Conservation (phyloP, 139 green algal genomes). For the Edaphochlamys debaryana region DNA sequence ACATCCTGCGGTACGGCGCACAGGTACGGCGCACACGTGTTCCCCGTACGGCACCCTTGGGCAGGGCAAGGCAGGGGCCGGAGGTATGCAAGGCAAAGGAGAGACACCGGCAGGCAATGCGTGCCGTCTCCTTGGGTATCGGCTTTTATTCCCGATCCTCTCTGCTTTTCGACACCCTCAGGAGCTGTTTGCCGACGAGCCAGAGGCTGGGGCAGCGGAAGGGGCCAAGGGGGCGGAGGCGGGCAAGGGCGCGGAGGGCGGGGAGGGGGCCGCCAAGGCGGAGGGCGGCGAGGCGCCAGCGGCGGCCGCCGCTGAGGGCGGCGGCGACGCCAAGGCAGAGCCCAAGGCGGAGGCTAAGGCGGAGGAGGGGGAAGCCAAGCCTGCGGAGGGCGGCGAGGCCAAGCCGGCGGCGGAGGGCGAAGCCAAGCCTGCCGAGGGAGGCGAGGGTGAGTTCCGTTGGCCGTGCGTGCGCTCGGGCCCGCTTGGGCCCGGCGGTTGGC, state of each 20-base stretch:
- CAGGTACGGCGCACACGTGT: background rate
- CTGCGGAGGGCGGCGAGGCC: background rate
- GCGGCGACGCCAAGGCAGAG: background rate
- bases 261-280: background rate
- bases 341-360: background rate
- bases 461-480: no score
- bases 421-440: background rate
- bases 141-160: no score
- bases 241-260: background rate
- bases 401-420: background rate
- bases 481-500: no score
- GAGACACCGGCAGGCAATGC: no score
- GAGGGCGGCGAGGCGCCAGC: background rate
- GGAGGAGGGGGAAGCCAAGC: background rate
- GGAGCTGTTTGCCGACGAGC: slow-evolving; percentile 38
- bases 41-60: no score
- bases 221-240: background rate
- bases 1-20: slow-evolving; percentile 79
- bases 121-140: no score
- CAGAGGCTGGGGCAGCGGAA: slow-evolving; percentile 38
- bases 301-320: background rate
- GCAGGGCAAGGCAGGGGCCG: background rate
- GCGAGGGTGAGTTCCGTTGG: no score
- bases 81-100: no score
- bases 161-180: no score